Evolutionary conservation across 2,329 filamentous ascomycete genomes (phyloP).

Genomic region (Arthroderma sp.): DNA sequence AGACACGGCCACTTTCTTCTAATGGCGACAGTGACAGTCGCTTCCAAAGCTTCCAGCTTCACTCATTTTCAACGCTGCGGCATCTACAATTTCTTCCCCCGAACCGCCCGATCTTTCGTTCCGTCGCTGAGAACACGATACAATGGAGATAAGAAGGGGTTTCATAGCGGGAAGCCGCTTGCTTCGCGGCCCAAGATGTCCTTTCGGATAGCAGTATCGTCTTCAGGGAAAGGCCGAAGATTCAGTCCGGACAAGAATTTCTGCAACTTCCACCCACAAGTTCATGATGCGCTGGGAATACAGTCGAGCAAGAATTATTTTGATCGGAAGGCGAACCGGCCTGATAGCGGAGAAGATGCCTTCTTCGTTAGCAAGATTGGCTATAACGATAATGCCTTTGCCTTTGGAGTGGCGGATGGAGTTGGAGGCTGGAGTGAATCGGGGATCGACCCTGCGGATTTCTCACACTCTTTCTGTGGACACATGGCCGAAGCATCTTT

Average conservation of each 20-base stretch:
- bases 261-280: conserved; percentile 55
- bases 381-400: conserved; percentile 43
- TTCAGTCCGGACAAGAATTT: conserved; percentile 58
- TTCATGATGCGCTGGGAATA: conserved; percentile 27
- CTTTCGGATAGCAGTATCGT: conserved; percentile 63
- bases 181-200: conserved; percentile 37
- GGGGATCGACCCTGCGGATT: conserved; percentile 86
- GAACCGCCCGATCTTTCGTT: not conserved
- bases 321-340: conserved; percentile 51
- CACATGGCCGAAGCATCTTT: conserved; percentile 75
- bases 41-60: conserved; percentile 5
- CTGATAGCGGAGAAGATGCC: conserved; percentile 82
- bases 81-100: not conserved
- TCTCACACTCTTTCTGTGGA: conserved; percentile 84
- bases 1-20: not conserved
- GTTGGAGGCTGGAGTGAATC: conserved; percentile 92
- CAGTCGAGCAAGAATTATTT: conserved; percentile 32
- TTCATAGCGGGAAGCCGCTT: conserved; percentile 21
- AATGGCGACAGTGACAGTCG: not conserved
- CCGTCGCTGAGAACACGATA: not conserved
- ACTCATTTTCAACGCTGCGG: not conserved
- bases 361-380: conserved; percentile 85
- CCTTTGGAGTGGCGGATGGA: conserved; percentile 84
- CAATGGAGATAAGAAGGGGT: conserved; percentile 14
- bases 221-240: conserved; percentile 57